Evolutionary conservation across 176 grass and related monocot species (phyloP).

Genomic region (Avena eriantha): DNA sequence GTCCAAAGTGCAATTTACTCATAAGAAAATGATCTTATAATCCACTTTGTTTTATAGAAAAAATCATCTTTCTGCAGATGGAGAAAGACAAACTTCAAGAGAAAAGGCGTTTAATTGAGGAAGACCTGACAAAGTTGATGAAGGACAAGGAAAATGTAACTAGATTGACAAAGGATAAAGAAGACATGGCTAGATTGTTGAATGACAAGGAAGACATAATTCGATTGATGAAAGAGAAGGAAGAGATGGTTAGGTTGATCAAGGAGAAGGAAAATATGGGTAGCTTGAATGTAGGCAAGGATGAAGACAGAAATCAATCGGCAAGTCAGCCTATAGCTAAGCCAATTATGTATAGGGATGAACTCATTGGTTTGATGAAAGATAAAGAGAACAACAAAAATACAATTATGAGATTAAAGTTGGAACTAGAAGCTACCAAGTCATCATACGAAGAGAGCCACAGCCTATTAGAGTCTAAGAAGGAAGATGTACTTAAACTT

Average conservation of each 20-base stretch:
- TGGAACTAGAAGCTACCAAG: conserved; percentile 51
- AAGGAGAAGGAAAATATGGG: conserved; percentile 63
- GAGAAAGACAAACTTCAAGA: conserved; percentile 46
- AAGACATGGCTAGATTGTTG: conserved; percentile 63
- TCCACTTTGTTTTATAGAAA: not conserved
- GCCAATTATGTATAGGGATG: conserved; percentile 50
- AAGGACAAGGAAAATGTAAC: conserved; percentile 52
- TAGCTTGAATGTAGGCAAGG: conserved; percentile 45
- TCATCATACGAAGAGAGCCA: conserved; percentile 51
- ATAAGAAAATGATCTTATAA: not conserved
- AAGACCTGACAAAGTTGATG: conserved; percentile 37
- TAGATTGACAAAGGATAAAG: conserved; percentile 60
- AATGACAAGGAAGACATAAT: conserved; percentile 72
- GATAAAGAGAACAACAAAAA: conserved; percentile 53
- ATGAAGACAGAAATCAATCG: conserved; percentile 35
- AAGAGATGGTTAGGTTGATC: conserved; percentile 67
- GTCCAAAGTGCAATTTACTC: not conserved
- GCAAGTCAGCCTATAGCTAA: conserved; percentile 29
- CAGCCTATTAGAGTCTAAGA: conserved; percentile 46
- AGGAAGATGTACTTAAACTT: conserved; percentile 39
- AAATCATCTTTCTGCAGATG: conserved; percentile 35
- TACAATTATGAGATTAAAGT: conserved; percentile 43
- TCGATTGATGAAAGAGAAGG: conserved; percentile 85
- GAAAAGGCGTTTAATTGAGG: conserved; percentile 31
- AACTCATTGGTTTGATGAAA: conserved; percentile 57